A percentile compares a stretch with the other conserved stretches of the same genome.
Evolutionary conservation across 2,329 filamentous ascomycete genomes (phyloP).

Genomic region (Escovopsis sp.): DNA sequence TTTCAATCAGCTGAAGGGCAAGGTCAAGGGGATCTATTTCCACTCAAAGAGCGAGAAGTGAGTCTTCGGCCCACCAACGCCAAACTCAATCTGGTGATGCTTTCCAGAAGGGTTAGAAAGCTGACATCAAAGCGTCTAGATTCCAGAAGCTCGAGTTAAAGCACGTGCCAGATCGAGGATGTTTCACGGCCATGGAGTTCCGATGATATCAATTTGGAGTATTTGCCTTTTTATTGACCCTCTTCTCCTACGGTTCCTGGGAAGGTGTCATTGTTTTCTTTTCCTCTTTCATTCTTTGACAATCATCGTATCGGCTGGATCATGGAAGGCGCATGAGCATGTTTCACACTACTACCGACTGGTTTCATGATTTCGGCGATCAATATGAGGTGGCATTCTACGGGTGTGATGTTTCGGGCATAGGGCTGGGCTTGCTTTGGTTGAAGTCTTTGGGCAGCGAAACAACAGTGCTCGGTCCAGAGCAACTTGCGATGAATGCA

Average conservation of each 20-base stretch:
- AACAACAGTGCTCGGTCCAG: no score
- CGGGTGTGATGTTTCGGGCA: neutral
- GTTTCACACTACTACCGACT: neutral
- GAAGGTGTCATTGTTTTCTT: neutral
- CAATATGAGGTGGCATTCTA: neutral
- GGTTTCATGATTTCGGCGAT: neutral
- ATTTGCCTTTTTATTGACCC: neutral
- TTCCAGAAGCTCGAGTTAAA: constrained; percentile 88
- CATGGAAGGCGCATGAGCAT: neutral
- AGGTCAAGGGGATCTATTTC: constrained; percentile 89
- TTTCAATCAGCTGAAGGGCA: constrained; percentile 82
- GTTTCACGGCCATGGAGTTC: constrained; percentile 79
- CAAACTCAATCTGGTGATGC: no score
- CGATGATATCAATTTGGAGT: constrained; percentile 15
- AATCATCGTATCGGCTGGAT: no score
- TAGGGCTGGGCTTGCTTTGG: neutral
- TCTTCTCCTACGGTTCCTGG: neutral
- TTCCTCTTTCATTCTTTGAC: neutral
- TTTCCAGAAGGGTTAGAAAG: neutral
- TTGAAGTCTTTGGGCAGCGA: neutral
- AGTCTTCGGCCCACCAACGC: constrained; percentile 21
- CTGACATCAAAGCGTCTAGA: constrained; percentile 27
- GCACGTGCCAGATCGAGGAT: constrained; percentile 73
- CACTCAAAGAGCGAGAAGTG: constrained; percentile 97
- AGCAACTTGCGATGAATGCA: no score